Evolutionary conservation across 2,329 filamentous ascomycete genomes (phyloP).

Genomic region (Colletotrichum liaoningense): DNA sequence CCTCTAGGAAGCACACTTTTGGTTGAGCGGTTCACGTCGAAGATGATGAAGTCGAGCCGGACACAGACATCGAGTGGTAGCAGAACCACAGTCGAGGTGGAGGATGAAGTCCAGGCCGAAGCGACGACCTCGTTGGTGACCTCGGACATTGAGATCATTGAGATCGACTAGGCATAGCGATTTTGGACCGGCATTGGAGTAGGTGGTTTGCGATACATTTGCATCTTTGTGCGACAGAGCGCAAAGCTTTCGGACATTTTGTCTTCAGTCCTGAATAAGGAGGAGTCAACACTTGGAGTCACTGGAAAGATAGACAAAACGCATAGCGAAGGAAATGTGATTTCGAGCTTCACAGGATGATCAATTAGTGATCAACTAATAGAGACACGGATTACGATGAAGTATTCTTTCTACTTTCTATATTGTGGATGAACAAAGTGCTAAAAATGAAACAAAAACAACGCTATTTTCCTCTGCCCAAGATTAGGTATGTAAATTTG

Average conservation of each 20-base stretch:
- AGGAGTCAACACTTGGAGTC: no score
- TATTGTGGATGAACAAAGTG: not conserved
- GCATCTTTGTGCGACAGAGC: not conserved
- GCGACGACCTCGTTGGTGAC: not conserved
- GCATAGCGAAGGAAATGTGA: not conserved
- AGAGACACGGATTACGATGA: no score
- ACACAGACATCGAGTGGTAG: not conserved
- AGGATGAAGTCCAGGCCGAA: not conserved
- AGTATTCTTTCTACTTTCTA: not conserved
- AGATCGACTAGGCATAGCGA: not conserved
- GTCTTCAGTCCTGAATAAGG: not conserved
- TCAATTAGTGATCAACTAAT: not conserved
- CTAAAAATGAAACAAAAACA: not conserved
- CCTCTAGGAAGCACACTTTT: conserved; percentile 7
- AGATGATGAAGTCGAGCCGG: not conserved
- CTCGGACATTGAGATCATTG: not conserved
- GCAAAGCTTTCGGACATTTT: not conserved
- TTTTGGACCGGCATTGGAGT: not conserved
- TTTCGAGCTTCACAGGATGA: not conserved
- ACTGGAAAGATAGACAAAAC: not conserved
- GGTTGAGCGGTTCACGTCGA: conserved; percentile 2
- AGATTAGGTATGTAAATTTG: not conserved
- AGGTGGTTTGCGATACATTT: not conserved
- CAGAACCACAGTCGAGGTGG: not conserved
- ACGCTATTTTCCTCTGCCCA: conserved; percentile 7